Base-by-base conservation (phyloP, 495 filamentous ascomycete species). In the Talaromyces wortmannii region DNA sequence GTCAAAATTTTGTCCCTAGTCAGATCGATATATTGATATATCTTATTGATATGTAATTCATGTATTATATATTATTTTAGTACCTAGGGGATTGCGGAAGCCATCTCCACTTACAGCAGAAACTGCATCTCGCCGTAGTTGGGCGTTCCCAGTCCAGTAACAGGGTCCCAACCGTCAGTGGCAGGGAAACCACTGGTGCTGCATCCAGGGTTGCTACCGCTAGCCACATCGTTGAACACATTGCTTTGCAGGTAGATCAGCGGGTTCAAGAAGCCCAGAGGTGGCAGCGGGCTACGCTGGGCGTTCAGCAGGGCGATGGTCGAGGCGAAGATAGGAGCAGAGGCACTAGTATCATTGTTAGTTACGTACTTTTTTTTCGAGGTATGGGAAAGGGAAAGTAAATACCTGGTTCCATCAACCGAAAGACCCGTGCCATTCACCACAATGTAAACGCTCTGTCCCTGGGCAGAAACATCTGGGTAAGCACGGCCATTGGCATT, bases 251-350 rank as follows among this genome's bases (percentile, higher is more conserved):
- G 70, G 67, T 90, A 91, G 18, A 91, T 60, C 84, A 83, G 87
- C 0, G 86, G 87, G 64, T 92, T 91, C 33, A 90, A 61, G 72
- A 90, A 91, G 0, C 88, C 88, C 55, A 91, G 62, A 0, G 78
- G 69, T 1, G 79, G 69, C 15, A 71, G 72, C 2, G 75, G 67
- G 45, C 83, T 67, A 0, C 84, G 74, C 0, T 83, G 85, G 57
- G 85, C 85, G 58, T 91, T 90, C 36, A 91, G 71, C 17, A 90
- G 68, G 0, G 76, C 76, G 6, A 92, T 65, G n/a, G 90, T 64
- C 13, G 78, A 84, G 2, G 81, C 78, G 16, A 87, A 81, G 0
- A 82, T 71, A 0, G 88, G 88, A 1, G 84, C 68, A 1, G 83
- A 76, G 12, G 82, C 82, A 12, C 78, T 83, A 49, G 23, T 23